A percentile compares a stretch with the other conserved stretches of the same genome.
These are phyloP conservation scores for Xylaria polymorpha DNA, from an alignment of 2,329 filamentous ascomycete genomes.

Conservation along the genomic window DNA sequence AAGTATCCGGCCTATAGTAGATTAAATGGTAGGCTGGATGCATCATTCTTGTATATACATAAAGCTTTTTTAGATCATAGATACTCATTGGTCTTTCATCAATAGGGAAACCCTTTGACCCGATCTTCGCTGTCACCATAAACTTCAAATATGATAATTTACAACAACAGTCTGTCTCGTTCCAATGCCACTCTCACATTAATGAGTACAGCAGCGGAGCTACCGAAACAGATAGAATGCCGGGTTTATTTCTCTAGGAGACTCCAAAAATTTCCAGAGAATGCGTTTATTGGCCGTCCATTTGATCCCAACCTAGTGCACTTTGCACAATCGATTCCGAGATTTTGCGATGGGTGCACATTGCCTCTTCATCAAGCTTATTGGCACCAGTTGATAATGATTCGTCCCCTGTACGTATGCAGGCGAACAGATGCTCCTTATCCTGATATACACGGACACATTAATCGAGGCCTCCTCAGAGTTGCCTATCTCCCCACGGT, in stretches of 20 bases:
- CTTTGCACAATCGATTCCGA: neutral
- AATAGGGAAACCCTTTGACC: neutral
- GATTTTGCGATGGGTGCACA: neutral
- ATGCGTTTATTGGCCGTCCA: neutral
- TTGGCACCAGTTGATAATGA: neutral
- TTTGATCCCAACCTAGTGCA: neutral
- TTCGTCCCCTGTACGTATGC: neutral
- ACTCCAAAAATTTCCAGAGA: neutral
- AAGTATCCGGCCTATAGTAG: neutral
- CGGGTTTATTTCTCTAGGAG: neutral
- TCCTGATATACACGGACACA: neutral
- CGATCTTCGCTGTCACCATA: neutral
- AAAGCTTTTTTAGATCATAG: neutral
- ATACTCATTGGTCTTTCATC: neutral
- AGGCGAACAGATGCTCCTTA: neutral
- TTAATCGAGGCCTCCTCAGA: neutral
- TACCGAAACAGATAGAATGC: neutral
- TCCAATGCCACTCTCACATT: neutral
- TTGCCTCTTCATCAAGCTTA: neutral
- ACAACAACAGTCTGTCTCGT: neutral
- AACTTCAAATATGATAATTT: neutral
- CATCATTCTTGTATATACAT: constrained; percentile 18
- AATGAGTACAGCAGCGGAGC: neutral
- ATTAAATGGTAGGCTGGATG: neutral
- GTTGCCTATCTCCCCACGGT: neutral